Evolutionary conservation across 306 rosid genomes (phyloP).

Genomic region (Trichosanthes truncata): DNA sequence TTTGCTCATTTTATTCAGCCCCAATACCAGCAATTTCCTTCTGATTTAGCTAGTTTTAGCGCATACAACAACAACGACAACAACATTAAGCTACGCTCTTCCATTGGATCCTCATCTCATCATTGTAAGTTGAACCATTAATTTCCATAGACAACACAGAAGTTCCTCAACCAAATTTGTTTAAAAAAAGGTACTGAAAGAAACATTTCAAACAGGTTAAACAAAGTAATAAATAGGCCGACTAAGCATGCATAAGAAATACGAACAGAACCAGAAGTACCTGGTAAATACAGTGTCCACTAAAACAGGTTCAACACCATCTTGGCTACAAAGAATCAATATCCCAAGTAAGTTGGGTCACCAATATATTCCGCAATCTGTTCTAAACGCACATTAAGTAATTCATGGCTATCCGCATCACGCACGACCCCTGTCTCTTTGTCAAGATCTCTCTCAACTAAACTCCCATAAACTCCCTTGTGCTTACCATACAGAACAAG

Average conservation of each 20-base stretch:
- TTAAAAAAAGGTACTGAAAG: too few relatives aligned
- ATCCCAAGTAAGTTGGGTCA: conserved; percentile 68
- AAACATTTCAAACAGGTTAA: neutral
- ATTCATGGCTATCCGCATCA: conserved; percentile 69
- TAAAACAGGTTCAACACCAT: neutral
- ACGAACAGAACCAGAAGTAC: neutral
- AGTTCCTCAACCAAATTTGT: neutral
- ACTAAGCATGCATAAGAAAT: neutral
- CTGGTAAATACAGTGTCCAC: neutral
- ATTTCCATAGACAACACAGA: neutral
- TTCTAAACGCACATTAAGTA: conserved; percentile 51
- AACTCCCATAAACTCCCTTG: conserved; percentile 65
- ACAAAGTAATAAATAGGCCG: neutral
- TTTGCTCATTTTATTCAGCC: neutral
- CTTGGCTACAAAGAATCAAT: conserved; percentile 29
- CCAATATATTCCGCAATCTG: conserved; percentile 82
- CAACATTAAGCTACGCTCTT: neutral
- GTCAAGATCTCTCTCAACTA: conserved; percentile 69
- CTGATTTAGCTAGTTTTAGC: neutral
- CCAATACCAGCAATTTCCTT: neutral
- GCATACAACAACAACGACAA: neutral
- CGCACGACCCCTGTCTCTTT: conserved; percentile 46
- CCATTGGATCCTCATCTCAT: neutral
- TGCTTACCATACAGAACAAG: conserved; percentile 71
- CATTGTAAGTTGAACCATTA: neutral